Evolutionary conservation across 306 rosid species (phyloP).

Genomic region (Rosa multiflora): DNA sequence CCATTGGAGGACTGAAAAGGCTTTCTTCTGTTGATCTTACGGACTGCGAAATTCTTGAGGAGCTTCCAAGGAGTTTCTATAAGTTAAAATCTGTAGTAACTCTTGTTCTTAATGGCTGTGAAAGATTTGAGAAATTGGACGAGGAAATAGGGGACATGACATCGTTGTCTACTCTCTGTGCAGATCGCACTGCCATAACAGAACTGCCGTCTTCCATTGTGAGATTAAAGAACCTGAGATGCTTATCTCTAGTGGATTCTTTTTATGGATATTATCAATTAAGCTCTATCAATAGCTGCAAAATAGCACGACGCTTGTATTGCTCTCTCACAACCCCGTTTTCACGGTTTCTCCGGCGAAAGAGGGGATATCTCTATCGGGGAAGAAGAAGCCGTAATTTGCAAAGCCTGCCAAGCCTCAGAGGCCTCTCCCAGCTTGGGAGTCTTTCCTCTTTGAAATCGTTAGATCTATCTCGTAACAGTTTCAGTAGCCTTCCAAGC

Average conservation of each 20-base stretch:
- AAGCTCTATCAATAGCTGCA: no score
- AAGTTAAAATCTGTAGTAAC: background rate
- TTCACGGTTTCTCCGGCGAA: background rate
- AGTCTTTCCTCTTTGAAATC: background rate
- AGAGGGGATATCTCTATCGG: background rate
- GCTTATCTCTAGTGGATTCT: constrained; percentile 8
- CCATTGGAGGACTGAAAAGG: constrained; percentile 19
- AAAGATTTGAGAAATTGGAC: constrained; percentile 25
- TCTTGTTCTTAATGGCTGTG: constrained; percentile 36
- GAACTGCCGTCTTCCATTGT: constrained; percentile 29
- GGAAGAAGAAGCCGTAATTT: no score
- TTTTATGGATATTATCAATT: no score
- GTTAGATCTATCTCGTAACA: background rate
- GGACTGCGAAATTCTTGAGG: background rate
- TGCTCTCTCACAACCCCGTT: background rate
- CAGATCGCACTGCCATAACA: constrained; percentile 25
- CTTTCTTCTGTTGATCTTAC: background rate
- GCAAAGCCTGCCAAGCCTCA: background rate
- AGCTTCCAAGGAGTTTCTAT: background rate
- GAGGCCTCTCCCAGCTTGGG: background rate
- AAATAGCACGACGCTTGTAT: no score
- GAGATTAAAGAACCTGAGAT: constrained; percentile 22
- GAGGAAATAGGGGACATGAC: constrained; percentile 35
- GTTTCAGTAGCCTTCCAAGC: constrained; percentile 7
- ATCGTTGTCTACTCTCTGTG: constrained; percentile 35